These are phyloP conservation scores for Kluyveromyces siamensis DNA, from an alignment of 805 yeast species.

Conservation along the genomic window DNA sequence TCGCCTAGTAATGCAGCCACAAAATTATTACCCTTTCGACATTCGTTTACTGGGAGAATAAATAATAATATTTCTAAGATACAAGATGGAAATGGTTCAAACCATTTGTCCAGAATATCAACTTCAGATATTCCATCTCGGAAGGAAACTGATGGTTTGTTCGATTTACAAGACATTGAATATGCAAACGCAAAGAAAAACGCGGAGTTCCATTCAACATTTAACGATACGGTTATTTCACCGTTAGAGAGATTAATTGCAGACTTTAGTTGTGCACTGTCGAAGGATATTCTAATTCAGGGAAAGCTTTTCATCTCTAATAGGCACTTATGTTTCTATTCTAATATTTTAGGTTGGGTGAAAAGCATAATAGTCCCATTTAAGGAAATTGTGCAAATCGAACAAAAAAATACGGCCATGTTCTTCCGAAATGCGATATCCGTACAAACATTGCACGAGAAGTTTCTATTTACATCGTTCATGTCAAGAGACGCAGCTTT, in stretches of 20 bases:
- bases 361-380: slow-evolving; percentile 50
- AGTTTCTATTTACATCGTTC: slow-evolving; percentile 57
- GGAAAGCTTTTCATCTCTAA: slow-evolving; percentile 56
- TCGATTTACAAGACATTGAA: slow-evolving; percentile 18
- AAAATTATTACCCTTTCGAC: not conserved
- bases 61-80: not conserved
- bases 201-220: slow-evolving; percentile 49
- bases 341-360: slow-evolving; percentile 60
- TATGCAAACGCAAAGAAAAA: slow-evolving; percentile 44
- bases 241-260: slow-evolving; percentile 44
- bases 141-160: slow-evolving; percentile 1
- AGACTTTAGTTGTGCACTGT: slow-evolving; percentile 57
- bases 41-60: not conserved
- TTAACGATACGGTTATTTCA: slow-evolving; percentile 39
- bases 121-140: not conserved
- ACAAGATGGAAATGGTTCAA: not conserved
- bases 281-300: slow-evolving; percentile 57
- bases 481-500: slow-evolving; percentile 47
- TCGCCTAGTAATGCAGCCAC: not conserved
- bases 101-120: not conserved
- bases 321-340: slow-evolving; percentile 49
- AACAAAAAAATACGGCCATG: slow-evolving; percentile 56
- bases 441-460: slow-evolving; percentile 53
- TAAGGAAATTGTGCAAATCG: slow-evolving; percentile 53
- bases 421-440: slow-evolving; percentile 63